Evolutionary conservation across 441 rosid species (phyloP).

Genomic region (Adansonia madagascariensis): DNA sequence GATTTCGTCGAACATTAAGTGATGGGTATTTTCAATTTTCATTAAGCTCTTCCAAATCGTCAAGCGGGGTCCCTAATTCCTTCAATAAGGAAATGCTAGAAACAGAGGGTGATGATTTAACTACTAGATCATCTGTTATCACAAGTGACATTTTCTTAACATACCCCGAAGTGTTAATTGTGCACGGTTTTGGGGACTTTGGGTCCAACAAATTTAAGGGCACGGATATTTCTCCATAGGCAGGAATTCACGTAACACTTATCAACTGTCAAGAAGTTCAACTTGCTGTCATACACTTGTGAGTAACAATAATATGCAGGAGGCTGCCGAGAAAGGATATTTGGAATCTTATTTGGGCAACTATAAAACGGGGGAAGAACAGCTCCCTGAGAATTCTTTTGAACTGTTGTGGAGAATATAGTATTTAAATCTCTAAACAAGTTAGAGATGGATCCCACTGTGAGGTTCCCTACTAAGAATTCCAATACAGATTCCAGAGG

Average conservation of each 20-base stretch:
- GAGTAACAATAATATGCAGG: background rate
- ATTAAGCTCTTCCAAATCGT: background rate
- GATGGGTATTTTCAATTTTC: too few species aligned
- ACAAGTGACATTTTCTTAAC: background rate
- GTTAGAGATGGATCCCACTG: background rate
- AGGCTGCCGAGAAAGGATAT: background rate
- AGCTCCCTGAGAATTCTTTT: background rate
- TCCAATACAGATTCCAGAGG: background rate
- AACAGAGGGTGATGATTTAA: background rate
- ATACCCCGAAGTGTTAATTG: background rate
- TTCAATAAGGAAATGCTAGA: background rate
- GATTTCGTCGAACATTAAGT: too few species aligned
- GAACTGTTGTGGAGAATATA: background rate
- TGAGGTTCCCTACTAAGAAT: background rate
- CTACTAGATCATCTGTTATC: background rate
- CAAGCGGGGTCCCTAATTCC: background rate
- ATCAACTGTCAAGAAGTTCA: background rate
- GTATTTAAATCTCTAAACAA: background rate
- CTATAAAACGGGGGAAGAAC: slow-evolving; percentile 9
- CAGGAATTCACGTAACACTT: too few species aligned
- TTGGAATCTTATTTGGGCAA: background rate
- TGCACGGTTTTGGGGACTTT: background rate
- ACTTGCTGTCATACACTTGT: background rate
- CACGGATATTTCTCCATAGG: background rate
- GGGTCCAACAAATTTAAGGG: background rate